Base-by-base conservation (phyloP, 805 yeast species). In the Babjeviella inositovora region DNA sequence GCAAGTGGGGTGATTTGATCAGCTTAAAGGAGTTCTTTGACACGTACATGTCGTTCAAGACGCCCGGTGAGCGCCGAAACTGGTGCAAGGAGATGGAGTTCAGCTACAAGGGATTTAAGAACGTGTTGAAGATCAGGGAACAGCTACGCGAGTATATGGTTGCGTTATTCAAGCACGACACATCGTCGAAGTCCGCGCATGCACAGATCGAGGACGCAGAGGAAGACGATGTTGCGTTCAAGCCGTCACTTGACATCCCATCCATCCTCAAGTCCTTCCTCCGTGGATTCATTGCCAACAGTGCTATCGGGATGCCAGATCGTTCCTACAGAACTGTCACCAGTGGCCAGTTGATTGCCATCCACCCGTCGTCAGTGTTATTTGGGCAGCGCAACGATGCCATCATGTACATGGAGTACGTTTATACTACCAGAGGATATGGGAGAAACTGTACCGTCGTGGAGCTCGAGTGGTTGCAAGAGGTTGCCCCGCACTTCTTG, bases 241-340 rank as follows among this genome's bases (percentile, higher is more conserved):
- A 35, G 26, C 27, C 47, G 10, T 31, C 61, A 19, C 29, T 68
- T 19, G 73, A 73, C 32, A 58, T 67, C 15, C 61, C 72, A 10
- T 37, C 52, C 3, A 58, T 87, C 6, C 51, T 87, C 26, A 79
- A 80, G 42, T 66, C 93, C 13, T 90, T 90, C 45, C 50, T 90
- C 18, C 57, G 60, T 18, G 98, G 99, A 0, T 87, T 62, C 36
- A 62, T 81, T n/a, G 62, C 74, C 22, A 85, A 87, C 44, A 73
- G 94, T 0, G 98, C 98, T 1, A 67, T 90, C 11, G 93, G 95
- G 7, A 68, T 80, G 70, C 94, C 97, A 0, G 97, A 90, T 45
- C 62, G 96, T 38, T 76, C 94, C 4, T 90, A 74, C 50, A 60
- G 92, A 40, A 84, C 97, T 0, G 74, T 84, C 5, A 53, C 74